Conservation (phyloP, 495 filamentous ascomycete species). For the Tuber calosporum region DNA sequence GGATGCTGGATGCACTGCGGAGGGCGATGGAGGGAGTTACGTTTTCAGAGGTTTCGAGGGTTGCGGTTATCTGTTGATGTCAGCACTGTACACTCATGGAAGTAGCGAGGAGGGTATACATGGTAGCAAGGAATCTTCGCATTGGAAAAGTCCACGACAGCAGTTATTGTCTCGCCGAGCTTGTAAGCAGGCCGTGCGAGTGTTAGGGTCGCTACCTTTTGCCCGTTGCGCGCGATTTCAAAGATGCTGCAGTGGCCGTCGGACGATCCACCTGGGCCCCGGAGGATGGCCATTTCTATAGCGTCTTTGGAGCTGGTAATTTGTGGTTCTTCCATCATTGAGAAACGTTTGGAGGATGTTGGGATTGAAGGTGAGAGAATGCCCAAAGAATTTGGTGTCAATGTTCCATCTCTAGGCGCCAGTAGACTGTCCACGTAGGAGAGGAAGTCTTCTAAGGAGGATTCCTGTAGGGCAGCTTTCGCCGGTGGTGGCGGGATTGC, state of each 20-base stretch:
- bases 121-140: conserved; percentile 73
- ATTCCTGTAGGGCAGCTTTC: conserved; percentile 42
- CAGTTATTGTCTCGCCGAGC: conserved; percentile 76
- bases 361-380: conserved; percentile 62
- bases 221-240: conserved; percentile 83
- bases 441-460: conserved; percentile 58
- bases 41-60: conserved; percentile 70
- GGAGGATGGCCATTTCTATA: conserved; percentile 82
- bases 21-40: conserved; percentile 72
- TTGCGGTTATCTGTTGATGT: conserved; percentile 48
- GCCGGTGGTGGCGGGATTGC: conserved; percentile 29
- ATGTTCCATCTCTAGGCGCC: conserved; percentile 50
- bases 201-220: conserved; percentile 76
- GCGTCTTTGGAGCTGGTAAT: conserved; percentile 64
- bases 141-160: conserved; percentile 70
- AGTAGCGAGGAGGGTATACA: conserved; percentile 41
- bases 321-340: conserved; percentile 47
- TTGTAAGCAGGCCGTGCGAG: conserved; percentile 86
- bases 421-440: conserved; percentile 76
- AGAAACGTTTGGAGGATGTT: conserved; percentile 51
- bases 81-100: conserved; percentile 6
- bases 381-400: conserved; percentile 48
- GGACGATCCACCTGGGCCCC: conserved; percentile 58
- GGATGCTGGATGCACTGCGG: conserved; percentile 73
- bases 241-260: conserved; percentile 64